Percentiles rank a stretch among this genome's conserved stretches.
Conservation (phyloP, 1,284 basidiomycete species). For the Ganoderma lucidum region DNA sequence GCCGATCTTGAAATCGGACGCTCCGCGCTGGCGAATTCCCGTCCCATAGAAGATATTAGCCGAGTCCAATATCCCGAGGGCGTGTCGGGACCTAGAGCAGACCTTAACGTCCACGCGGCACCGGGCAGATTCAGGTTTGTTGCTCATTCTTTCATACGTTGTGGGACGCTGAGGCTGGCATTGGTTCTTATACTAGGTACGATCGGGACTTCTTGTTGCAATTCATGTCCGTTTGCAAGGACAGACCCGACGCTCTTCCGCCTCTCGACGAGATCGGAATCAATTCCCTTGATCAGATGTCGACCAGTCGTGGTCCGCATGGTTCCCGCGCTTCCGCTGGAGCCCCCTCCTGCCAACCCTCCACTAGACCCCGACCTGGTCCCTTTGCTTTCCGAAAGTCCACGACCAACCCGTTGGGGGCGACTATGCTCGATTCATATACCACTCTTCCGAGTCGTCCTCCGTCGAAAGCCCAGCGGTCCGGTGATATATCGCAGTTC, state of each 20-base stretch:
- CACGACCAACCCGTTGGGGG: background rate
- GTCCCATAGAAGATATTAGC: slow-evolving; percentile 85
- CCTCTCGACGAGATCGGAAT: slow-evolving; percentile 93
- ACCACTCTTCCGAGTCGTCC: background rate
- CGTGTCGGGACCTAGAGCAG: slow-evolving; percentile 83
- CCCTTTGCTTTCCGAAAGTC: background rate
- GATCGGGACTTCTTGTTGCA: slow-evolving; percentile 98
- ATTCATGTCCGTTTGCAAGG: slow-evolving; percentile 95
- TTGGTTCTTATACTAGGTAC: slow-evolving; percentile 63
- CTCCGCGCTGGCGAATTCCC: slow-evolving; percentile 77
- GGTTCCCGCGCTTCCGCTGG: background rate
- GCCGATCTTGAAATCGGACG: slow-evolving; percentile 36
- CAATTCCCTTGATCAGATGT: slow-evolving; percentile 38
- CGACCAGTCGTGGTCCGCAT: background rate
- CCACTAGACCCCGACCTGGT: background rate
- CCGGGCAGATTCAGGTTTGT: slow-evolving; percentile 88
- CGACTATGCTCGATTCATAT: background rate
- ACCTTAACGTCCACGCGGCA: slow-evolving; percentile 88
- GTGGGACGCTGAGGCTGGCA: background rate
- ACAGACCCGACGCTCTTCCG: slow-evolving; percentile 92
- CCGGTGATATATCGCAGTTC: no score
- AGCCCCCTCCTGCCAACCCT: background rate
- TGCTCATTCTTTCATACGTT: slow-evolving; percentile 11
- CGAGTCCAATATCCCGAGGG: slow-evolving; percentile 86
- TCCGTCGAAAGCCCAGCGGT: no score